Evolutionary conservation across 2,329 filamentous ascomycete species (phyloP).

Genomic region (Tetracladium maxilliforme): DNA sequence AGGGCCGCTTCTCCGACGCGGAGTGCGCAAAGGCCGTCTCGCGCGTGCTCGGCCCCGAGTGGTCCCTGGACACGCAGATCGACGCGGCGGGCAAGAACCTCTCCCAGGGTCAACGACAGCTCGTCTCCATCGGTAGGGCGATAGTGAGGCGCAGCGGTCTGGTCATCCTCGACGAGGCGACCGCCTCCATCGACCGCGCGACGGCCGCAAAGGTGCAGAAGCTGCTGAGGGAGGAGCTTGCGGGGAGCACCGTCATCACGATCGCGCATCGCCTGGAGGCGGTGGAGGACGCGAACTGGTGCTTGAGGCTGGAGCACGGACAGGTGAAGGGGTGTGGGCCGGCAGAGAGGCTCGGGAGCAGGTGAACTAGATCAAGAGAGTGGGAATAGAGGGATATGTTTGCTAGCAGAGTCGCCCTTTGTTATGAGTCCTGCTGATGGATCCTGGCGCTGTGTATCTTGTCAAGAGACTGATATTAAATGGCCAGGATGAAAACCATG

Average conservation of each 20-base stretch:
- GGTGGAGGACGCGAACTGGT: slow-evolving; percentile 38
- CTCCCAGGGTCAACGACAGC: slow-evolving; percentile 48
- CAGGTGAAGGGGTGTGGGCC: too few species aligned
- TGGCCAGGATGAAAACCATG: too few species aligned
- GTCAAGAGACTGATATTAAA: too few species aligned
- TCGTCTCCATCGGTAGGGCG: slow-evolving; percentile 49
- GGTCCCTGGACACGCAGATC: slow-evolving; percentile 38
- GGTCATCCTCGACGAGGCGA: slow-evolving; percentile 52
- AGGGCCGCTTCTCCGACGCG: slow-evolving; percentile 36
- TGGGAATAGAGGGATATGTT: too few species aligned
- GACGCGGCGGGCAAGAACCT: slow-evolving; percentile 47
- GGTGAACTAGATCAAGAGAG: too few species aligned
- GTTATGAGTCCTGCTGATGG: too few species aligned
- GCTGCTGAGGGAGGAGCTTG: slow-evolving; percentile 38
- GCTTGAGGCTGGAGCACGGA: slow-evolving; percentile 13
- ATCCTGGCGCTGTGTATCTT: too few species aligned
- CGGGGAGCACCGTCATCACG: slow-evolving; percentile 44
- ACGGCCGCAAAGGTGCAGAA: slow-evolving; percentile 39
- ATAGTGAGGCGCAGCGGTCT: slow-evolving; percentile 44
- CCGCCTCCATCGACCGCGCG: slow-evolving; percentile 47
- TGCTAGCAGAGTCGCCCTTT: too few species aligned
- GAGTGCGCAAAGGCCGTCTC: slow-evolving; percentile 36
- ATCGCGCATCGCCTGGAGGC: slow-evolving; percentile 52
- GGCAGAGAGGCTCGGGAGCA: too few species aligned
- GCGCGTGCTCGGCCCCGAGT: slow-evolving; percentile 35